phyloP scores from a whole-genome alignment of 176 grass and related monocot species.

The Otatea glauca region DNA sequence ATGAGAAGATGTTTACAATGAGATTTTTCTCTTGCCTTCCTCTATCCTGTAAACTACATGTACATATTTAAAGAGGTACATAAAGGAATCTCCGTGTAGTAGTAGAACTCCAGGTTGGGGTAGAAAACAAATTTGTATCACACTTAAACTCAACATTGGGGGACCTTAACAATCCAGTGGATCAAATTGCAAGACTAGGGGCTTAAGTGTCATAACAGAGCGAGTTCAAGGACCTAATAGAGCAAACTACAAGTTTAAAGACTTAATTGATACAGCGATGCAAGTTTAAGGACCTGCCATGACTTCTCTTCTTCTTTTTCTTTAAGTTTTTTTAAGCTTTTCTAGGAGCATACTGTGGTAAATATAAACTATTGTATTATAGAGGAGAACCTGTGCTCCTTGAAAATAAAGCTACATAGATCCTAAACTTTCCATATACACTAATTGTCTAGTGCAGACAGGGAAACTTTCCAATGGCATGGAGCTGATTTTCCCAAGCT shows the following conservation, averaged over 20 bases:
- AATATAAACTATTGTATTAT: not conserved
- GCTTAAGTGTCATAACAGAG: not conserved
- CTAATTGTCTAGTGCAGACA: conserved; percentile 5
- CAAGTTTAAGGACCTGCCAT: not conserved
- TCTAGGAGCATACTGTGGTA: not conserved
- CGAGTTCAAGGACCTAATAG: not conserved
- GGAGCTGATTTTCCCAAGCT: not conserved
- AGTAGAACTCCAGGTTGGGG: too few relatives aligned
- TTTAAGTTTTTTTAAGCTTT: not conserved
- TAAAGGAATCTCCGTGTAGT: too few relatives aligned
- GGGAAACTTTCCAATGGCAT: not conserved
- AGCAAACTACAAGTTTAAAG: not conserved
- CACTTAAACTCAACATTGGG: too few relatives aligned
- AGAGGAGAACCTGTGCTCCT: not conserved
- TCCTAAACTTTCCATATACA: not conserved
- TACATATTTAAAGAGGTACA: too few relatives aligned
- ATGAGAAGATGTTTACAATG: too few relatives aligned
- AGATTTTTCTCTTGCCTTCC: too few relatives aligned
- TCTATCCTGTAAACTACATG: too few relatives aligned
- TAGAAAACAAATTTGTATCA: too few relatives aligned
- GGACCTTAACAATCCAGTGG: conserved; percentile 9
- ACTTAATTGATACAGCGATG: not conserved
- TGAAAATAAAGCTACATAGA: not conserved
- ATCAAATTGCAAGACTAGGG: not conserved
- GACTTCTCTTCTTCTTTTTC: not conserved